Evolutionary conservation across 192 early-diverging fungal genomes (phyloP).

Genomic region (Geranomyces michiganensis): DNA sequence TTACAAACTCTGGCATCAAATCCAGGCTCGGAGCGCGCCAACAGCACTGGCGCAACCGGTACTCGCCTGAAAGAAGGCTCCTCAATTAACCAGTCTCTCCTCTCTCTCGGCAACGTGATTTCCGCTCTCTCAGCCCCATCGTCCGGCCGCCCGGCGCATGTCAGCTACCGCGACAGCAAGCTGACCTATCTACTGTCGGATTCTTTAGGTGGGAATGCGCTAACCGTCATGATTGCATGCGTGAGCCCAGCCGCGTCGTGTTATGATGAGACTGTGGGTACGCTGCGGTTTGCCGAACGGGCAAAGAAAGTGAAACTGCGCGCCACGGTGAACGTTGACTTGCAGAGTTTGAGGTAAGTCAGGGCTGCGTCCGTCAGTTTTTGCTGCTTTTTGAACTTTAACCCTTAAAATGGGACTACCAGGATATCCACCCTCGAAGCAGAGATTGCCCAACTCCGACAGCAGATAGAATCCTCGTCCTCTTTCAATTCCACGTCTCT

Average conservation of each 20-base stretch:
- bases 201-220: slow-evolving; percentile 54
- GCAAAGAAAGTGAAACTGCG: slow-evolving; percentile 40
- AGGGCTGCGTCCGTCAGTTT: too few species aligned
- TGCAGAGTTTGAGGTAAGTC: slow-evolving; percentile 23
- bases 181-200: slow-evolving; percentile 57
- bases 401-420: too few species aligned
- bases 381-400: too few species aligned
- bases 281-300: slow-evolving; percentile 44
- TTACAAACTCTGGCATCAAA: too few species aligned
- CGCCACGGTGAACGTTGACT: slow-evolving; percentile 42
- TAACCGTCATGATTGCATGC: slow-evolving; percentile 59
- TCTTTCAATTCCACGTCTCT: too few species aligned
- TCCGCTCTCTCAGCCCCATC: slow-evolving; percentile 59
- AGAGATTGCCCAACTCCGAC: slow-evolving; percentile 3
- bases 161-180: slow-evolving; percentile 59
- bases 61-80: slow-evolving; percentile 74
- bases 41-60: slow-evolving; percentile 82
- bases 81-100: slow-evolving; percentile 81
- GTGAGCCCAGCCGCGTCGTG: slow-evolving; percentile 34
- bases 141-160: slow-evolving; percentile 29
- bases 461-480: neutral
- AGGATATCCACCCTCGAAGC: neutral
- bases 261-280: slow-evolving; percentile 43
- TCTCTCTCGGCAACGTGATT: slow-evolving; percentile 83
- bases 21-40: slow-evolving; percentile 87